Base-by-base conservation (phyloP, 495 filamentous ascomycete species). In the Neurospora sp. region DNA sequence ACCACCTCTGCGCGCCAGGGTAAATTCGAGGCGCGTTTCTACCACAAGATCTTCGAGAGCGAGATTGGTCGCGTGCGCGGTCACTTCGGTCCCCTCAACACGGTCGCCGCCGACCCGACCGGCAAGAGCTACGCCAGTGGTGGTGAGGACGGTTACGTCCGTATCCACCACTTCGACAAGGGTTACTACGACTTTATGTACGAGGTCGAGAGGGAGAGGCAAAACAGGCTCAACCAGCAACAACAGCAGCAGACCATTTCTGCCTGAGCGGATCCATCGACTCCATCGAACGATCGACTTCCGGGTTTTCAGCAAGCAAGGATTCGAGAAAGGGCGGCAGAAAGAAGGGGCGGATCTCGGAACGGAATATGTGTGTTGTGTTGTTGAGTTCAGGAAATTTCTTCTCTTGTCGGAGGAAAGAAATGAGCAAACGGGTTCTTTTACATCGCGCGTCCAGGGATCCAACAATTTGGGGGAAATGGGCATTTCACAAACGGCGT, bases 1-100 rank as follows among this genome's bases (percentile, higher is more conserved):
- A 96, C 92, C 20, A 99, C 96, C 47, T 90, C 90, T 38, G 89
- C 93, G 12, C 88, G 96, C 69, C 96, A 98, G 83, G 96, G 96
- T 82, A 98, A 98, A 83, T 99, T 99, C 86, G 96, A 99, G 82
- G 96, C 96, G 35, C 89, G 96, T 70, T 98, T 99, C 87, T 99
- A 97, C 87, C 96, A 99, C 89, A 97, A 95, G 86, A 89, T 99
- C 78, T 98, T 99, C 82, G 94, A 97, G 83, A 95, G 98, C 81
- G 96, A 99, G 87, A 96, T 98, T 80, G 96, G 96, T 74, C 89
- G 96, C 82, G 96, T 99, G 75, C 87, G 93, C 76, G 96, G 96
- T 68, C 96, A 99, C 83, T 99, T 99, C 84, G 96, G 96, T 81
- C 95, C 94, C 70, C 87, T 98, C 76, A 87, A 89, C 80, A 87